Percentiles rank a stretch among this genome's conserved stretches.
Evolutionary conservation across 768 basidiomycete species (phyloP).

Genomic region (Suillus subaureus): DNA sequence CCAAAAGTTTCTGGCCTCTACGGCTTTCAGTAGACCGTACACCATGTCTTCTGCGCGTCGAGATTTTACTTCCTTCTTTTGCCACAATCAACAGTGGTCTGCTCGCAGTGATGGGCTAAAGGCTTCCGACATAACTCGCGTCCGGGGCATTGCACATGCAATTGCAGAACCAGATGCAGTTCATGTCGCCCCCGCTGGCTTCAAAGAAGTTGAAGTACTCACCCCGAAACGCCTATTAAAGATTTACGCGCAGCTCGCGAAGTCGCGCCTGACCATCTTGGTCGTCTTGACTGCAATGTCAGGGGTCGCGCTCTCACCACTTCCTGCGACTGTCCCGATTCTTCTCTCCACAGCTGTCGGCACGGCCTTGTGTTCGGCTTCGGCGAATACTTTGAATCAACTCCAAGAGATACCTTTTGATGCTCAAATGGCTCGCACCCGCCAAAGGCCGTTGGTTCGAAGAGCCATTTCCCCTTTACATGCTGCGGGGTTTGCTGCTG

Average conservation of each 20-base stretch:
- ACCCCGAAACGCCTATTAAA: slow-evolving; percentile 56
- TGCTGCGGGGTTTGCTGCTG: slow-evolving; percentile 75
- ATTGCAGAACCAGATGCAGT: slow-evolving; percentile 9
- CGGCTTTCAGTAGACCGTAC: slow-evolving; percentile 9
- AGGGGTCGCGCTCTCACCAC: slow-evolving; percentile 89
- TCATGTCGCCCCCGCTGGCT: slow-evolving; percentile 26
- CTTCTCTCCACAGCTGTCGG: slow-evolving; percentile 87
- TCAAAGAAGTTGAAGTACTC: slow-evolving; percentile 43
- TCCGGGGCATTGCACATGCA: slow-evolving; percentile 18
- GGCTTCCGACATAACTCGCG: slow-evolving; percentile 1
- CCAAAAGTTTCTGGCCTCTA: background rate
- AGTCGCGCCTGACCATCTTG: slow-evolving; percentile 79
- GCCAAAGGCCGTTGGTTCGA: slow-evolving; percentile 84
- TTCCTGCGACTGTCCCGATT: slow-evolving; percentile 81
- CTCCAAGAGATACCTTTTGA: slow-evolving; percentile 94
- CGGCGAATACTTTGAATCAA: slow-evolving; percentile 95
- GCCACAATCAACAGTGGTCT: slow-evolving; percentile 61
- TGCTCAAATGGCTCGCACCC: slow-evolving; percentile 93
- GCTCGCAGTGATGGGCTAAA: background rate
- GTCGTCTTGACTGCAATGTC: slow-evolving; percentile 90
- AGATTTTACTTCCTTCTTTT: slow-evolving; percentile 59
- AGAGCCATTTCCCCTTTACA: slow-evolving; percentile 84
- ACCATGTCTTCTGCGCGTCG: slow-evolving; percentile 32
- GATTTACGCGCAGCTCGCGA: slow-evolving; percentile 82
- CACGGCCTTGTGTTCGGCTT: slow-evolving; percentile 87